Conservation (phyloP, 139 green algal genomes). For the Chlorella sp. region DNA sequence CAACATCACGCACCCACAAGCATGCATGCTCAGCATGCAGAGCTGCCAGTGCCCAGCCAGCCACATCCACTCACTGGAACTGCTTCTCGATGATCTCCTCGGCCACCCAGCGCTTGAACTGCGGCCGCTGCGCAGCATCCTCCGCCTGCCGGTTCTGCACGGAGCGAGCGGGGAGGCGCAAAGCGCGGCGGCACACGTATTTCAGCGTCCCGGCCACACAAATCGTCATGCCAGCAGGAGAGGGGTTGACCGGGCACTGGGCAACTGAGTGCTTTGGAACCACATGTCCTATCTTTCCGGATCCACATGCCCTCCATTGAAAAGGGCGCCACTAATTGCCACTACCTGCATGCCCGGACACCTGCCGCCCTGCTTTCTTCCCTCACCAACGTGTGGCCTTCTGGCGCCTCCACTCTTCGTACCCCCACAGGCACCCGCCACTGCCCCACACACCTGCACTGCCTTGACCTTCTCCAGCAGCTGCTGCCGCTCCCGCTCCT, state of each 20-base stretch:
- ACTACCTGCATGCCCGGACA: no score
- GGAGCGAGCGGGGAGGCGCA: not conserved
- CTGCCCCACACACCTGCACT: constrained; percentile 15
- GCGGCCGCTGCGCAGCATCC: constrained; percentile 30
- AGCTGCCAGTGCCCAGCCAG: no score
- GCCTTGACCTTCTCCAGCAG: constrained; percentile 41
- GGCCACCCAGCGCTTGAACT: constrained; percentile 45
- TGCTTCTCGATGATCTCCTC: constrained; percentile 41
- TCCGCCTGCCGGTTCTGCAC: constrained; percentile 37
- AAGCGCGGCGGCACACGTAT: not conserved
- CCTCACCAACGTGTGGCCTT: not conserved
- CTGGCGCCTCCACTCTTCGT: not conserved
- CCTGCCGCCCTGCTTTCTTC: no score
- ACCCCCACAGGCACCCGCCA: not conserved
- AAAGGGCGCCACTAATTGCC: no score
- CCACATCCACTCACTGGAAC: constrained; percentile 28
- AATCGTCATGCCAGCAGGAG: no score
- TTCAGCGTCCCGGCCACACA: no score
- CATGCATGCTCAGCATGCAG: no score
- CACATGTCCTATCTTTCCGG: no score
- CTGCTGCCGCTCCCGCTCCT: constrained; percentile 35
- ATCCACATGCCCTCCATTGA: no score
- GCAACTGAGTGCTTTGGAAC: no score
- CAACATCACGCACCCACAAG: no score
- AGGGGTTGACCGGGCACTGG: no score